phyloP scores from a whole-genome alignment of 768 basidiomycete species.

The Boletus pseudopeckii region DNA sequence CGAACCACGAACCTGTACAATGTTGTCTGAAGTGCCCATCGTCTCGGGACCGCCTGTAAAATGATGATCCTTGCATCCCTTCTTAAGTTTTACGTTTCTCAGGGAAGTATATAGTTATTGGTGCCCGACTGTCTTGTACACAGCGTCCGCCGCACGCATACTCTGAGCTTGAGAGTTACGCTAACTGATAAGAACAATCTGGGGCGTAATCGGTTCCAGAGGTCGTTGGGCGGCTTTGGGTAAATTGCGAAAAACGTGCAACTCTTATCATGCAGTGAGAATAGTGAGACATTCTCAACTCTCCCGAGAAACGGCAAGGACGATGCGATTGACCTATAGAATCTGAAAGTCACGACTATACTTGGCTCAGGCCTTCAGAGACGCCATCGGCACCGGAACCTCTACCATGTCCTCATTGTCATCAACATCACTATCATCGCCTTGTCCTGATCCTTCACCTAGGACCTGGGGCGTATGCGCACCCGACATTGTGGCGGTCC shows the following conservation, averaged over 20 bases:
- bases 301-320: neutral
- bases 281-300: neutral
- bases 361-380: constrained; percentile 11
- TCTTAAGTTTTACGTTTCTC: neutral
- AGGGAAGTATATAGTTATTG: neutral
- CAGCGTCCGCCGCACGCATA: neutral
- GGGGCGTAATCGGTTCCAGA: too few relatives aligned
- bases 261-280: neutral
- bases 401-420: constrained; percentile 30
- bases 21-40: neutral
- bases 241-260: neutral
- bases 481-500: neutral
- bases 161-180: neutral
- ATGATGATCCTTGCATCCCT: neutral
- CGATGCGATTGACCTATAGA: neutral
- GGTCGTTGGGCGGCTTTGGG: neutral
- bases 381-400: constrained; percentile 20
- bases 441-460: constrained; percentile 6
- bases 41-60: neutral
- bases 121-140: neutral
- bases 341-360: neutral
- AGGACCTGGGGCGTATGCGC: neutral
- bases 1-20: neutral
- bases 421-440: constrained; percentile 12
- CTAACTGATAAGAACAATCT: neutral